Evolutionary conservation across 371 early-diverging fungal species (phyloP), one percentile per base, ranked within the genome.

Genomic region (Syncephalastrum sp.): DNA sequence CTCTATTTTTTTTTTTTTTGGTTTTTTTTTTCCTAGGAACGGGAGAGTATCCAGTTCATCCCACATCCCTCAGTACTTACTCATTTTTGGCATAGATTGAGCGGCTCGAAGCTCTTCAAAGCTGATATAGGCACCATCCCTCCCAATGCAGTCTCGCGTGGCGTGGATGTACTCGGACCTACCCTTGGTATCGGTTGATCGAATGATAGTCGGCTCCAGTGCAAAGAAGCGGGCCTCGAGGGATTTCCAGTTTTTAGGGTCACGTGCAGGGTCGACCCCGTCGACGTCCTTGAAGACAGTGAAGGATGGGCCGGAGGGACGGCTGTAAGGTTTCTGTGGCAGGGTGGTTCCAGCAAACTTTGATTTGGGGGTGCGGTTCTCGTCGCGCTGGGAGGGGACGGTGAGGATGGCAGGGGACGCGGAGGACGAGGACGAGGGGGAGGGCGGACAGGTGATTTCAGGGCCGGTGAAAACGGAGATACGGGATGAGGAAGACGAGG

Each of bases 261-360:
- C 38, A 33, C 12, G 38, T 12, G 38, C 38, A 5, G 38, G 38
- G 10, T 33, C 38, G 38, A 12, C 38, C 6, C 38, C 10, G 38
- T 33, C 38, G 38, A 12, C 8, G 52, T 82, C 82, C 44, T 68
- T 70, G 45, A 63, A 82, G 5, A 84, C 81, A 52, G 71, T 57
- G 10, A 82, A 67, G 53, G 58, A 68, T 13, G 63, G 62, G 5
- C 46, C 46, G 10, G 56, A 33, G 15, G 58, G 67, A 19, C 60
- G 56, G 4, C 64, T 21, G 23, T 47, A 54, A 2, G 21, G 57
- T 57, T 60, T 56, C 60, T 75, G 82, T 19, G 80, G 75, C 19
- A 86, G 48, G 0, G 65, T 82, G 0, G 75, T 63, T 2, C 82
- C 86, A 24, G 68, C 67, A 81, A 84, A 87, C 6, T 63, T 50